Base-by-base conservation (phyloP, 129 eudicot genomes). In the Tagetes patula region DNA sequence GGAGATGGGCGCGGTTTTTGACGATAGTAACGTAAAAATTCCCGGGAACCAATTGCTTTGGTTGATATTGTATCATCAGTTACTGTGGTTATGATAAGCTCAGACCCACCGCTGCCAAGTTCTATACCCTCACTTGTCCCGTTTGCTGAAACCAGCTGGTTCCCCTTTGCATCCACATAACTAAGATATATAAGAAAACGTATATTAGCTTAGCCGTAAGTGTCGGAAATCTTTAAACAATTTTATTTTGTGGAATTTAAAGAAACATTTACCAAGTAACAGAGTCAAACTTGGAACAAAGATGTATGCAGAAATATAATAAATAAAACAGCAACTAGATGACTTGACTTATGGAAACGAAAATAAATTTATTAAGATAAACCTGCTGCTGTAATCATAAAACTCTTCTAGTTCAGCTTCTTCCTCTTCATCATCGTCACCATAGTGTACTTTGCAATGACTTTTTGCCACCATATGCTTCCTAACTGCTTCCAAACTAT, bases 321-420 rank as follows among this genome's bases (percentile, higher is more conserved):
- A 43, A 45, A 68, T 68, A 36, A 50, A 47, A 5, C 66, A 7
- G 6, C 37, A 70, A 56, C 71, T 46, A 52, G 33, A 42, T 10
- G n/a, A 5, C 49, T 38, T 32, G 47, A 11, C 12, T 6, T 34
- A n/a, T 36, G 65, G 34, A 39, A 9, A 50, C 10, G 5, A n/a
- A 48, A 43, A 11, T 9, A 68, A 36, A 7, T 36, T 68, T 1
- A 71, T 50, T 27, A 38, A 31, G 36, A 62, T 59, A 63, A 80
- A 95, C 99, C 99, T 95, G 99, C 99, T 90, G 80, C 91, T 90
- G 71, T 95, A 95, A 81, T 95, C 99, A 79, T 90, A 95, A 73
- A 95, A 95, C 67, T 95, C 99, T 82, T 95, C 99, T 38, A 95
- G 64, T 43, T 95, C 99, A 46, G 86, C 99, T 77, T 95, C 99